Conservation (phyloP, 257 asterid species). For the Jacaranda mimosifolia region DNA sequence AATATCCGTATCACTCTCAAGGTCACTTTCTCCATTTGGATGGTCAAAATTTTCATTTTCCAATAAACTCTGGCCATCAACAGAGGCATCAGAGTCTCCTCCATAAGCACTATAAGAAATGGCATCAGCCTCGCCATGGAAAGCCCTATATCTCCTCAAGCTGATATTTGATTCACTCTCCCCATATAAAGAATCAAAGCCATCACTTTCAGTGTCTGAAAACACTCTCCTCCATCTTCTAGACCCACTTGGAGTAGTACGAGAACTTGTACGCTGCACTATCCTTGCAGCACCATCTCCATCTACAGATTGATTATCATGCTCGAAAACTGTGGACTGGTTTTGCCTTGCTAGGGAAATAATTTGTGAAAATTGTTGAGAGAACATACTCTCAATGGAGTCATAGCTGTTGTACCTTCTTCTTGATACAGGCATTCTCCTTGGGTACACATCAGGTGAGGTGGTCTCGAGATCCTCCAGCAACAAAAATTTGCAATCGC, state of each 20-base stretch:
- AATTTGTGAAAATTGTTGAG: constrained; percentile 67
- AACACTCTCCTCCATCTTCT: constrained; percentile 72
- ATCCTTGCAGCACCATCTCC: constrained; percentile 54
- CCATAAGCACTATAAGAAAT: constrained; percentile 64
- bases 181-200: constrained; percentile 73
- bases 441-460: constrained; percentile 55
- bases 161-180: constrained; percentile 81
- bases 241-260: constrained; percentile 72
- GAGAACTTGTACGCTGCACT: constrained; percentile 50
- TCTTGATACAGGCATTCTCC: constrained; percentile 46
- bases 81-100: constrained; percentile 80
- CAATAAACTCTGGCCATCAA: constrained; percentile 65
- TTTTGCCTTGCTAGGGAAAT: constrained; percentile 64
- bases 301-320: constrained; percentile 56
- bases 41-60: constrained; percentile 56
- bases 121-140: constrained; percentile 66
- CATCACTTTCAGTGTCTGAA: constrained; percentile 87
- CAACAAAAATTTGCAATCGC: constrained; percentile 83
- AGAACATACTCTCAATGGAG: constrained; percentile 65
- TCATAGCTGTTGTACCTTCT: constrained; percentile 65
- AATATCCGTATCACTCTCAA: constrained; percentile 79
- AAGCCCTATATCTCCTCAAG: constrained; percentile 68
- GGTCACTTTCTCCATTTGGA: constrained; percentile 61
- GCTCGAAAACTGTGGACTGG: constrained; percentile 47
- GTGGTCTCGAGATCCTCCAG: constrained; percentile 69